phyloP scores from a whole-genome alignment of 768 basidiomycete species.

The Lactifluus hygrophoroides region DNA sequence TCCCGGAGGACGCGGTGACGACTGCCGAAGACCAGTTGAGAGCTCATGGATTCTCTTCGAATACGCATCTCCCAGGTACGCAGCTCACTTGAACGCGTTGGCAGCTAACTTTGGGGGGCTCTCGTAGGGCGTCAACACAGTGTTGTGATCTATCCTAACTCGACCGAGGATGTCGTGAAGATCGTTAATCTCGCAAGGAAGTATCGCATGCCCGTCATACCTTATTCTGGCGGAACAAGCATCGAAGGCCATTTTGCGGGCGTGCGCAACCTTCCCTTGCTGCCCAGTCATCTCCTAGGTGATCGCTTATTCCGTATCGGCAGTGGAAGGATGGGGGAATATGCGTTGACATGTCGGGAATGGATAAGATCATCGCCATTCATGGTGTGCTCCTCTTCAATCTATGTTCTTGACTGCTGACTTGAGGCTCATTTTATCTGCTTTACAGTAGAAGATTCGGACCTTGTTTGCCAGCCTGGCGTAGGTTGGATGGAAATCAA shows the following conservation, averaged over 20 bases:
- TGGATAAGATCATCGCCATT: constrained; percentile 72
- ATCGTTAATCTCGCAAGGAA: constrained; percentile 69
- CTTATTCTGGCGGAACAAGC: constrained; percentile 81
- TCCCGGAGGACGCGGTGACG: constrained; percentile 12
- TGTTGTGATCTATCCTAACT: constrained; percentile 47
- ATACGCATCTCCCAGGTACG: constrained; percentile 34
- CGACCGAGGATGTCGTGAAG: constrained; percentile 76
- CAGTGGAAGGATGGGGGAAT: constrained; percentile 46
- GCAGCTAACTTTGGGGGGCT: not conserved
- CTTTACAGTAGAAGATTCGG: constrained; percentile 52
- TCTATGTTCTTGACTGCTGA: not conserved
- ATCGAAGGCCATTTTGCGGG: constrained; percentile 70
- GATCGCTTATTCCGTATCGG: not conserved
- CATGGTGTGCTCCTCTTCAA: constrained; percentile 44
- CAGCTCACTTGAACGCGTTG: not conserved
- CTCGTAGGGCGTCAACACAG: constrained; percentile 29
- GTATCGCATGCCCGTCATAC: constrained; percentile 66
- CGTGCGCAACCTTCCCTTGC: constrained; percentile 32
- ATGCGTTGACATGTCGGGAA: constrained; percentile 67
- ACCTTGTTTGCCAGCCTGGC: constrained; percentile 69
- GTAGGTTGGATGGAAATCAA: constrained; percentile 67
- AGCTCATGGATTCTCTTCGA: constrained; percentile 36
- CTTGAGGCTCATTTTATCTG: not conserved
- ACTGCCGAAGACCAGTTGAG: constrained; percentile 21
- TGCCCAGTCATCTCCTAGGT: not conserved